Evolutionary conservation across 305 asterid genomes (phyloP), one percentile per base, ranked within the genome.

Genomic region (Rubia peregrina): DNA sequence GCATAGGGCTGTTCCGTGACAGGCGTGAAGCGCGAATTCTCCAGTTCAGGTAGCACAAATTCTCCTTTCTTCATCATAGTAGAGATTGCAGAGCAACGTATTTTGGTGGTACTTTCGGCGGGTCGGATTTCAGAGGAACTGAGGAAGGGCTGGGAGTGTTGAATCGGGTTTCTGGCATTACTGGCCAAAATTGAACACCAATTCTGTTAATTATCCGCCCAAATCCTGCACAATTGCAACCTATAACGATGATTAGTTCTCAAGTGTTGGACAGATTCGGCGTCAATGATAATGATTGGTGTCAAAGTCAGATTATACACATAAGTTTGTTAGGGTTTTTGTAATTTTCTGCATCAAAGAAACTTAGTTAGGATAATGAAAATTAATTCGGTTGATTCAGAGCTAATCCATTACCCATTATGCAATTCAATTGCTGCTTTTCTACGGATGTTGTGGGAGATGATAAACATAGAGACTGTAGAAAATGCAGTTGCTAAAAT

Each of bases 351-450:
- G 43, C 24, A 63, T 42, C 48, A 36, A 36, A 62, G 46, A 33
- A 62, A 62, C 67, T 16, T 63, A 13, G 49, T 36, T 63, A 7
- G 43, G 22, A 67, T 9, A 46, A 46, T 61, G 69, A 40, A 61
- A 36, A 33, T 3, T 21, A 40, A 46, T 62, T 61, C 24, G 6
- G 48, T 71, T n/a, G 48, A 59, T 24, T 71, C 53, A 14, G 36
- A 61, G 49, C 60, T 66, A 26, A 61, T 11, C 33, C 22, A 64
- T 59, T 69, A 49, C 62, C 24, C 43, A 33, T 24, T 44, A 43
- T 76, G 44, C 33, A 48, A 62, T 61, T 21, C 16, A 36, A 75
- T 70, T 82, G 86, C 82, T 84, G 97, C 81, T 89, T 89, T 62
- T 77, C 90, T 46, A 67, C 81, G 44, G 76, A 82, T 76, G 76